Base-by-base conservation (phyloP, 2,329 filamentous ascomycete species). In the Lasiodiplodia theobromae region DNA sequence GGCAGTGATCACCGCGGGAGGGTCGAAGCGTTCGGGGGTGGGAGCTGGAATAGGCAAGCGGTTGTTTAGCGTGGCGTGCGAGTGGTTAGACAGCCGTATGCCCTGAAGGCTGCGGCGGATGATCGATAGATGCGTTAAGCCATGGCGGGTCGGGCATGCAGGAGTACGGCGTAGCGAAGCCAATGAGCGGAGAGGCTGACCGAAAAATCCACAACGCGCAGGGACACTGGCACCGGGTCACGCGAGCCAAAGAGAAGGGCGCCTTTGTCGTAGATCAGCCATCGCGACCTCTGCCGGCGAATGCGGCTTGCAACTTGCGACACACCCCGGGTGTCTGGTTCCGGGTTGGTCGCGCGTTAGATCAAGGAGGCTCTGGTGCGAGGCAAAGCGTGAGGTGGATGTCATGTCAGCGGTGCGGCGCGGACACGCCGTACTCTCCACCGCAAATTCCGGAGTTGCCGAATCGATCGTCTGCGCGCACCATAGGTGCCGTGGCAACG, bases 1-100 rank as follows among this genome's bases (percentile, higher is more conserved):
- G 60, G 40, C 12, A 12, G 10, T 3, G 44, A 64, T 64, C 60
- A 52, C 44, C 60, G 28, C 12, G 44, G 28, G 60, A 64, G 60
- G 60, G 60, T 49, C 60, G 60, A 64, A 52, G 60, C 60, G 60
- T 38, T 64, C 60, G 60, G 60, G 18, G 31, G 18, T 7, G 40
- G 44, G 11, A 21, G 47, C 60, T 64, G 47, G 23, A 64, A 31
- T 4, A 52, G 60, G 60, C 47, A 64, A 64, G 60, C 51, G 25
- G 47, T 25, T 10, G 47, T 7, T 31, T 64, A 53, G 60, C 37
- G 60, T 38, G 60, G 60, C 47, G 14, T 37, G 18, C 16, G 14
- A 51, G 60, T 11, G 60, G 60, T 44, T 63, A 52, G 34, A 14
- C 44, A 25, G 18, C 44, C 60, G 60, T 52, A 53, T 63, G 44